Percentiles rank a stretch among this genome's conserved stretches.
These are phyloP conservation scores for Bathelium albidoporum DNA, from an alignment of 495 filamentous ascomycete species.

Conservation along the genomic window DNA sequence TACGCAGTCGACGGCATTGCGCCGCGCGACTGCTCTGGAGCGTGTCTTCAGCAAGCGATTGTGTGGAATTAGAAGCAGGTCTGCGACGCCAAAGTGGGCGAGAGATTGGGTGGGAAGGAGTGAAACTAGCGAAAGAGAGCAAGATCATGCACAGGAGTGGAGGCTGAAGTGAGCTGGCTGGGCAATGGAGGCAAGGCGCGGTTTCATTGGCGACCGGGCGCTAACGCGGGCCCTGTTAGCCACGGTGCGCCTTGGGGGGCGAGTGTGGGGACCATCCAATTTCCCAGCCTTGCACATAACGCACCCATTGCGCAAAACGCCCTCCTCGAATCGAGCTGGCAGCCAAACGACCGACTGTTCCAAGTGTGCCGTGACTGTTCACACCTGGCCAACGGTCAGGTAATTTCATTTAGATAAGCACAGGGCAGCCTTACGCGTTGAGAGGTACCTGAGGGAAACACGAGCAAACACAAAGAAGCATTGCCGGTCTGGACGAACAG, in stretches of 20 bases:
- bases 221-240: neutral
- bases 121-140: neutral
- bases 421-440: too few species aligned
- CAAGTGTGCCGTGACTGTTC: neutral
- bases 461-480: too few species aligned
- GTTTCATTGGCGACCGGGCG: neutral
- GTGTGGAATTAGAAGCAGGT: neutral
- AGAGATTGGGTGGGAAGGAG: neutral
- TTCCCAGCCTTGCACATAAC: neutral
- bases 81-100: neutral
- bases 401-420: neutral
- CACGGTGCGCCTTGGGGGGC: too few species aligned
- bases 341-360: neutral
- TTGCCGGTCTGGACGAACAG: too few species aligned
- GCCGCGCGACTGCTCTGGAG: neutral
- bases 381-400: neutral
- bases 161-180: conserved; percentile 4
- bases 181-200: neutral
- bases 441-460: too few species aligned
- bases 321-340: neutral
- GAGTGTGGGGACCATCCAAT: neutral
- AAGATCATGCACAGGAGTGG: neutral
- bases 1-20: conserved; percentile 59
- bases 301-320: neutral
- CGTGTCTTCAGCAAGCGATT: neutral